Conservation (phyloP, 2,329 filamentous ascomycete genomes). For the Epichloe amarillans region DNA sequence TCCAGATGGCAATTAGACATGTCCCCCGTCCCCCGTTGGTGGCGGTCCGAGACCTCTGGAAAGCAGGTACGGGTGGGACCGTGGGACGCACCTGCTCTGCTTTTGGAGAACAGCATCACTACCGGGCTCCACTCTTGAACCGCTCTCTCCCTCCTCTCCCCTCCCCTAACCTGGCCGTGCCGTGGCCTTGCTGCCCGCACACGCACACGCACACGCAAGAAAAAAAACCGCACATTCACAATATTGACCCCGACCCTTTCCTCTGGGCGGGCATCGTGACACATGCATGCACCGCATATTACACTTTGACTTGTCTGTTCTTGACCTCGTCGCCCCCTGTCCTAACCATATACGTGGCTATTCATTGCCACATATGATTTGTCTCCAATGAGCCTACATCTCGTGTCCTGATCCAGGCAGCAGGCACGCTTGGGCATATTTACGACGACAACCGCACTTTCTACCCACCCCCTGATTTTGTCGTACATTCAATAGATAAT, state of each 20-base stretch:
- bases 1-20: neutral
- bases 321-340: neutral
- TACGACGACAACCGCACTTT: neutral
- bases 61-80: neutral
- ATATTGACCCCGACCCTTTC: too few relatives aligned
- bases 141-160: neutral
- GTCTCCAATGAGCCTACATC: neutral
- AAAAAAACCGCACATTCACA: too few relatives aligned
- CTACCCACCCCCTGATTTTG: neutral
- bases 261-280: neutral
- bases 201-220: neutral
- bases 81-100: neutral
- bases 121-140: neutral
- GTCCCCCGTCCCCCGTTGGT: neutral
- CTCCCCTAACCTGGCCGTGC: neutral
- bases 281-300: neutral
- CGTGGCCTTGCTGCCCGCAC: neutral
- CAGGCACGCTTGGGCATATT: slow-evolving; percentile 2
- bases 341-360: neutral
- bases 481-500: neutral
- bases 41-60: neutral
- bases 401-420: neutral
- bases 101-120: neutral
- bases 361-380: neutral
- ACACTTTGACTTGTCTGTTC: neutral